Conservation (phyloP, 2,329 filamentous ascomycete species). For the Botryotinia calthae region DNA sequence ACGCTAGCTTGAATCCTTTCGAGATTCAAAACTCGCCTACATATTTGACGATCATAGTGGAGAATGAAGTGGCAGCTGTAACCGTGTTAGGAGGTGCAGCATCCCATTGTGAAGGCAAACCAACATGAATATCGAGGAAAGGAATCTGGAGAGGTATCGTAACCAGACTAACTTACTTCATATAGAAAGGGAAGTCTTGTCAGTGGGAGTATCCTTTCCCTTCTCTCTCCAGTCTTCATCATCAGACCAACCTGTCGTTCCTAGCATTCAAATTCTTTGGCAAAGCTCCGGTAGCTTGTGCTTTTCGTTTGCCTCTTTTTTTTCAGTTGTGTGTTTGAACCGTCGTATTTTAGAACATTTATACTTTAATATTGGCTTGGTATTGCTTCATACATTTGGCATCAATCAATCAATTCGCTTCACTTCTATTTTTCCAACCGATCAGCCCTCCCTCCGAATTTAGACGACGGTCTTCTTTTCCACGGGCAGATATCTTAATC, state of each 20-base stretch:
- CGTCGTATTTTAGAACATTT: neutral
- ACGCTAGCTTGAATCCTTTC: conserved; percentile 36
- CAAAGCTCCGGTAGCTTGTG: conserved; percentile 50
- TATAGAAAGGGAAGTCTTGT: conserved; percentile 18
- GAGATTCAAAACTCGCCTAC: conserved; percentile 37
- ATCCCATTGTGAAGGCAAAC: neutral
- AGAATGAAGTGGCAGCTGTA: conserved; percentile 17
- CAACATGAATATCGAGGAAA: neutral
- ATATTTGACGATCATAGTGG: conserved; percentile 28
- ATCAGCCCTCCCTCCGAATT: neutral
- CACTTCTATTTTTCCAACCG: neutral
- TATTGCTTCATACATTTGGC: neutral
- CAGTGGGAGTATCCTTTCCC: neutral
- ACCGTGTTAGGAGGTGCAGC: neutral
- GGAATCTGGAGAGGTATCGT: neutral
- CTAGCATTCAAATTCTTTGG: conserved; percentile 27
- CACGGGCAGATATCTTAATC: neutral
- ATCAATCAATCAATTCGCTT: neutral
- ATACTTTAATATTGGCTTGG: neutral
- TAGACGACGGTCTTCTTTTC: neutral
- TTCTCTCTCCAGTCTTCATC: conserved; percentile 34
- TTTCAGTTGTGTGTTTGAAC: conserved; percentile 23
- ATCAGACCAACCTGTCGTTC: conserved; percentile 35
- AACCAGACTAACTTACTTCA: neutral
- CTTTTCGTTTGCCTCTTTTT: conserved; percentile 30